Evolutionary conservation across 2,329 filamentous ascomycete genomes (phyloP), one percentile per base, ranked within the genome.

Genomic region (Zalaria obscura): DNA sequence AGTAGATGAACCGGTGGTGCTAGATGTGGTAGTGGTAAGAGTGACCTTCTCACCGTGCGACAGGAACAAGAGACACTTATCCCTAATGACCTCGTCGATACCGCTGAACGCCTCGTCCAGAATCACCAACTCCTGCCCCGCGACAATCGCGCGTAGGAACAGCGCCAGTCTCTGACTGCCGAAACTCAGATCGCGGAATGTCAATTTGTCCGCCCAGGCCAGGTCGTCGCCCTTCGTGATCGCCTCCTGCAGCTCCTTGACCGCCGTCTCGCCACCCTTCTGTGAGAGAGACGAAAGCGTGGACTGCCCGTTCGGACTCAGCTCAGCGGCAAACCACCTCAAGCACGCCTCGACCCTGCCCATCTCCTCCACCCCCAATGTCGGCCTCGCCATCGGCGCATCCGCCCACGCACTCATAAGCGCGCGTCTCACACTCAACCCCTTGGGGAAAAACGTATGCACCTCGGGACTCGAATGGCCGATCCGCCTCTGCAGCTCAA

Each of bases 401-500:
- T 93, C 84, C 1, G 87, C 81, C 80, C 86, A 96, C 0, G 89
- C 87, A 39, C 80, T 89, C 56, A 91, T 85, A 0, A 98, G 59
- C 0, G 85, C 74, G 39, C 80, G 72, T 2, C 85, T 75, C 6
- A 94, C 64, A 0, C 78, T 80, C 37, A 94, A 67, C 31, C 73
- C 69, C 38, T 80, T 79, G 1, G 91, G 89, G 64, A 96, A 95
- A 60, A 93, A 87, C 40, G 85, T 80, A 54, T 96, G 88, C 4
- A 96, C 83, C 57, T 96, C 91, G 0, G 91, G 91, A 46, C 85
- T 93, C 0, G 87, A 91, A 58, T 96, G 88, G 7, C 91, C 91
- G 49, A 98, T 84, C 25, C 84, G 79, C 0, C 78, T 72, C 58
- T 96, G 91, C 5, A 98, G 76, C 47, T 96, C 88, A 69, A 93